Percentiles rank a stretch among this genome's conserved stretches.
phyloP scores from a whole-genome alignment of 1,284 basidiomycete genomes.

The Leccinum proliferum region DNA sequence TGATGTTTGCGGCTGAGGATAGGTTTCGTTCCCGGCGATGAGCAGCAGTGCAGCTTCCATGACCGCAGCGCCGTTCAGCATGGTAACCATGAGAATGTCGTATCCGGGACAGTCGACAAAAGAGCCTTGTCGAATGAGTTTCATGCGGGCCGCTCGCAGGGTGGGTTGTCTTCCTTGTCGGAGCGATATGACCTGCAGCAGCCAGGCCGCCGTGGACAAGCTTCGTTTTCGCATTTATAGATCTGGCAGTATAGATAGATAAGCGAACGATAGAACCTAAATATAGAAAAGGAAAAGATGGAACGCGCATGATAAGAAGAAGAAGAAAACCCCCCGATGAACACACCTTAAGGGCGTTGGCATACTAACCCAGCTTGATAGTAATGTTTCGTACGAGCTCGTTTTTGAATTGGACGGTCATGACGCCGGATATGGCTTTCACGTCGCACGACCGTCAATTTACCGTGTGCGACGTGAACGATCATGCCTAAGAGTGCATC shows the following conservation, averaged over 20 bases:
- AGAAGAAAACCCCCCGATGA: neutral
- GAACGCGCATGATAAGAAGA: neutral
- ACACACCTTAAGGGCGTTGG: conserved; percentile 78
- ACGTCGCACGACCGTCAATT: conserved; percentile 84
- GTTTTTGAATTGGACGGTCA: conserved; percentile 99
- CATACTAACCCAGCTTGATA: conserved; percentile 93
- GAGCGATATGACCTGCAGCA: conserved; percentile 76
- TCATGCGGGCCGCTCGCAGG: conserved; percentile 91
- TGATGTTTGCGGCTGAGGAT: no score
- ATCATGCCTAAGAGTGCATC: conserved; percentile 66
- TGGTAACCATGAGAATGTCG: no score
- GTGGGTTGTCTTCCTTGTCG: conserved; percentile 90
- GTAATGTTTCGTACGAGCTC: conserved; percentile 98
- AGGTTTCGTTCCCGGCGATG: no score
- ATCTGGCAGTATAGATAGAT: conserved; percentile 37
- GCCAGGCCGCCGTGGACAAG: conserved; percentile 81
- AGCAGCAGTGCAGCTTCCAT: no score
- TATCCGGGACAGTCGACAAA: conserved; percentile 97
- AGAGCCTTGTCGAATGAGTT: conserved; percentile 90
- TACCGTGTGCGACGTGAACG: conserved; percentile 97
- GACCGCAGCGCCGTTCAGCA: no score
- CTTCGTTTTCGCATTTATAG: conserved; percentile 94
- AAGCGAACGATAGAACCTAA: neutral
- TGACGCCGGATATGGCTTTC: conserved; percentile 99
- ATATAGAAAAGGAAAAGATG: neutral